Evolutionary conservation across 805 yeast genomes (phyloP).

Genomic region (Candida andamanensis): DNA sequence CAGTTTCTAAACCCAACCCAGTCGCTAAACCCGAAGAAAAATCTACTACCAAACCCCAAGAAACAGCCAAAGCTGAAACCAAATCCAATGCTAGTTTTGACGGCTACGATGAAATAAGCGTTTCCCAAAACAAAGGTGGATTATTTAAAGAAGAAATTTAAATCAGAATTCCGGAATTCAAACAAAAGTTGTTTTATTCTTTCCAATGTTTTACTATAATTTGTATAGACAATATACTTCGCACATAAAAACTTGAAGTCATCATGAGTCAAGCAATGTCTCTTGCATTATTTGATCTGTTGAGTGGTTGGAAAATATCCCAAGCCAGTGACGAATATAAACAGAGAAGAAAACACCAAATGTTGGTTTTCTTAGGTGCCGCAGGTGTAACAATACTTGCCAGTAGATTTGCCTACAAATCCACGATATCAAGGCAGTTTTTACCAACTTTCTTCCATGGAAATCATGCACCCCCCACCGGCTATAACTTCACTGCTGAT

Average conservation of each 20-base stretch:
- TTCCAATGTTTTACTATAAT: constrained; percentile 5
- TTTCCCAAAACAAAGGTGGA: constrained; percentile 28
- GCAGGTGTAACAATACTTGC: constrained; percentile 68
- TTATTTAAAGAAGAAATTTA: constrained; percentile 40
- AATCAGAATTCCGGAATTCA: background rate
- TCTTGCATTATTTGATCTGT: background rate
- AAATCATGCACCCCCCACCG: constrained; percentile 78
- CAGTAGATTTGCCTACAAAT: constrained; percentile 69
- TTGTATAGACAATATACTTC: constrained; percentile 5
- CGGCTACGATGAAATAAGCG: constrained; percentile 23
- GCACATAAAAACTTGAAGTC: constrained; percentile 4
- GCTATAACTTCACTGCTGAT: constrained; percentile 70
- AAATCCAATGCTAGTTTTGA: constrained; percentile 11
- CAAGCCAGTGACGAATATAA: constrained; percentile 47
- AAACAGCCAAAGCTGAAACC: constrained; percentile 4
- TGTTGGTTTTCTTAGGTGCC: constrained; percentile 66
- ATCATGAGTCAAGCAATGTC: background rate
- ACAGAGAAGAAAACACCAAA: constrained; percentile 62
- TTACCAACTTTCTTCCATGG: constrained; percentile 76
- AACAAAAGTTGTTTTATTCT: constrained; percentile 6
- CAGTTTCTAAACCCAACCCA: constrained; percentile 1
- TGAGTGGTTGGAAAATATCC: constrained; percentile 23
- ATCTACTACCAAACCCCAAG: constrained; percentile 1
- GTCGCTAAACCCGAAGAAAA: too few relatives aligned
- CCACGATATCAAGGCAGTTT: constrained; percentile 68